These are phyloP conservation scores for Angomonas deanei DNA, from an alignment of 208 protist genomes.

Conservation along the genomic window DNA sequence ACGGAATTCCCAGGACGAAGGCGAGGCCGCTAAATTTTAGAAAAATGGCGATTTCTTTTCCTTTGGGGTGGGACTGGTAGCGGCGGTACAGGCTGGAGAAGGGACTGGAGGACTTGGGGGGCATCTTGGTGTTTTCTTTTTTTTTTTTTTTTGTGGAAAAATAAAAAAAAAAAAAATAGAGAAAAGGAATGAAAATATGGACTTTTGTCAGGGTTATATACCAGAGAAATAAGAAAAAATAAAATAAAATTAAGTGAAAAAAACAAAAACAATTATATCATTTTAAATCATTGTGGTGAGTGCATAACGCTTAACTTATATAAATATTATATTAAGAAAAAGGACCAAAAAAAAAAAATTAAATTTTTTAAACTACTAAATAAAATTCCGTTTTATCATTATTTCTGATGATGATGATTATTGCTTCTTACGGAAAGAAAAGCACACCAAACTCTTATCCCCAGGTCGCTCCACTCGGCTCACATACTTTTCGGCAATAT, in stretches of 20 bases:
- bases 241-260: background rate
- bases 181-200: background rate
- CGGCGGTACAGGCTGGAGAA: too few relatives aligned
- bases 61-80: too few relatives aligned
- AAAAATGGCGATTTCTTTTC: too few relatives aligned
- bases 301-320: slow-evolving; percentile 6
- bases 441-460: background rate
- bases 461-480: background rate
- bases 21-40: too few relatives aligned
- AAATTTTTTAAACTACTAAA: background rate
- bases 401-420: slow-evolving; percentile 4
- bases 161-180: background rate
- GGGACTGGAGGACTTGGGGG: too few relatives aligned
- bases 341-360: slow-evolving; percentile 9
- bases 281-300: background rate
- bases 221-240: background rate
- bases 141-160: background rate
- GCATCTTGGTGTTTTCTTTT: too few relatives aligned
- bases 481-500: background rate
- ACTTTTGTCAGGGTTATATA: too few relatives aligned
- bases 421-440: slow-evolving; percentile 4
- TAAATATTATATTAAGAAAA: too few relatives aligned
- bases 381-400: background rate
- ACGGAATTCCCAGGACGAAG: too few relatives aligned
- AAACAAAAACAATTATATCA: slow-evolving; percentile 5